Percentiles rank a stretch among this genome's conserved stretches.
These are phyloP conservation scores for Xylariaceae sp. DNA, from an alignment of 2,329 filamentous ascomycete species.

Conservation along the genomic window DNA sequence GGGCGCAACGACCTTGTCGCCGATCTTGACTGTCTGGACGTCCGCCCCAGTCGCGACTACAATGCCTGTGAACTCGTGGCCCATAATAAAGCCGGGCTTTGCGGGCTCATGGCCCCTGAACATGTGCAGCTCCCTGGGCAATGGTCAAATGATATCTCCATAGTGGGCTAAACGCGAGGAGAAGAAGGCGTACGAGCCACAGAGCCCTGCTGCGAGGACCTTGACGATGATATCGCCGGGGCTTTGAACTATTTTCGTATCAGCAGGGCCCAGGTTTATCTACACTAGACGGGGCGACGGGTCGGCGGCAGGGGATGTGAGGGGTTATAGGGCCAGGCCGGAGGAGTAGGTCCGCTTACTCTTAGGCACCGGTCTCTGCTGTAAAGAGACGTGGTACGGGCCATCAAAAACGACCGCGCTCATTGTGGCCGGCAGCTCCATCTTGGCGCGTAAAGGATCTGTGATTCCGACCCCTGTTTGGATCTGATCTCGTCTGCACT, in stretches of 20 bases:
- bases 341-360: constrained; percentile 35
- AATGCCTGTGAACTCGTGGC: constrained; percentile 82
- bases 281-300: constrained; percentile 2
- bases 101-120: constrained; percentile 77
- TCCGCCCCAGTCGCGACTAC: constrained; percentile 63
- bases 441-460: constrained; percentile 7
- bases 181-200: constrained; percentile 65
- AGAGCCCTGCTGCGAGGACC: constrained; percentile 77
- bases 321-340: not conserved
- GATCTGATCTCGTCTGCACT: too few relatives aligned
- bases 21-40: constrained; percentile 65
- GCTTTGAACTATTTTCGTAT: constrained; percentile 52
- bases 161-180: not conserved
- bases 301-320: not conserved
- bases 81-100: constrained; percentile 61
- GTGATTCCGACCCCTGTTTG: not conserved
- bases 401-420: constrained; percentile 85
- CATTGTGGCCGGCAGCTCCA: constrained; percentile 55
- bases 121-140: constrained; percentile 71
- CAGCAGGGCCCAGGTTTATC: constrained; percentile 6
- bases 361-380: constrained; percentile 74
- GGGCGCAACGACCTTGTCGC: constrained; percentile 75
- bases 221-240: constrained; percentile 76
- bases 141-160: constrained; percentile 9
- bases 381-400: constrained; percentile 67